Evolutionary conservation across 768 basidiomycete species (phyloP).

Genomic region (Gyrodon lividus): DNA sequence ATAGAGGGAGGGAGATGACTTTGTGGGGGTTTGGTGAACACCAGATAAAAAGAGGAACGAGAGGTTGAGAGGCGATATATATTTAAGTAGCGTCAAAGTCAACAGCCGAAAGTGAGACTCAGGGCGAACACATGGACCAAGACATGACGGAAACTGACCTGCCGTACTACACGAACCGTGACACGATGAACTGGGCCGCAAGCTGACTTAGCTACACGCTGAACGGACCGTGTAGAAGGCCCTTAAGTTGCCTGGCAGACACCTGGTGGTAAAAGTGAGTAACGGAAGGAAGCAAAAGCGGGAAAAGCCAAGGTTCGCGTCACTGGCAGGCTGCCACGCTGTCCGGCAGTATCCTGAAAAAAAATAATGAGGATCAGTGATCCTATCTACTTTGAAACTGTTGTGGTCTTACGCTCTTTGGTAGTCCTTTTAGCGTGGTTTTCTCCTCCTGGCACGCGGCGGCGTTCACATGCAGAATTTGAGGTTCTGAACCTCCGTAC

Average conservation of each 20-base stretch:
- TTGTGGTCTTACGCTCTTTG: constrained; percentile 23
- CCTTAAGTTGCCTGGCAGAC: constrained; percentile 31
- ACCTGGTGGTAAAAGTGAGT: constrained; percentile 24
- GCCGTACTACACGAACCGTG: constrained; percentile 7
- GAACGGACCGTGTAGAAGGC: constrained; percentile 7
- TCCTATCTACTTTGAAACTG: constrained; percentile 1
- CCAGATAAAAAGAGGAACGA: constrained; percentile 16
- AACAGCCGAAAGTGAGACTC: constrained; percentile 31
- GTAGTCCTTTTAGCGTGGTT: constrained; percentile 15
- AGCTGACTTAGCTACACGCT: neutral
- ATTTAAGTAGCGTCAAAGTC: constrained; percentile 31
- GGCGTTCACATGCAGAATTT: constrained; percentile 6
- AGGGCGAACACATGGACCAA: constrained; percentile 32
- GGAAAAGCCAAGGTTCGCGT: constrained; percentile 17
- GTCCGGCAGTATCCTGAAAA: constrained; percentile 21
- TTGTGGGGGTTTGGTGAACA: constrained; percentile 17
- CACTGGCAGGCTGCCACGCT: constrained; percentile 34
- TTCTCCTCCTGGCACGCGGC: neutral
- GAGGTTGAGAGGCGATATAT: constrained; percentile 32
- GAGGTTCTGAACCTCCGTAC: neutral
- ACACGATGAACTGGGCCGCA: constrained; percentile 2
- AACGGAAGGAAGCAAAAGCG: constrained; percentile 23
- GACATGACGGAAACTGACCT: constrained; percentile 27
- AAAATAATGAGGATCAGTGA: constrained; percentile 18
- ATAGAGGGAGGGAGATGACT: constrained; percentile 37